phyloP scores from a whole-genome alignment of 2,329 filamentous ascomycete genomes.

The Fusarium nanum region DNA sequence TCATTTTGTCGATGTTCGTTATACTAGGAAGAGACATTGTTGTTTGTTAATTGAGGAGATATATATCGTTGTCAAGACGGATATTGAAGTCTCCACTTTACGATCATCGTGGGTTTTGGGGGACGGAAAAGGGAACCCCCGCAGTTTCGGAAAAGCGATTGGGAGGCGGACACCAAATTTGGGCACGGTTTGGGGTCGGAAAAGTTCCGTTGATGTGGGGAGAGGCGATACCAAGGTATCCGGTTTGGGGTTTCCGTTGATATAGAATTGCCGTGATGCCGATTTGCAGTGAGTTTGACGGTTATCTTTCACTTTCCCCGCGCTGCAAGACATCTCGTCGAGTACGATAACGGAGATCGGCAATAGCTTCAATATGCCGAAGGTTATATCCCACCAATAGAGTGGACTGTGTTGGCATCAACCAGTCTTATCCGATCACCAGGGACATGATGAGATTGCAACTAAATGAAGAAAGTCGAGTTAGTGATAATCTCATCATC shows the following conservation, averaged over 20 bases:
- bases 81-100: constrained; percentile 13
- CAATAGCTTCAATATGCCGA: not conserved
- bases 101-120: not conserved
- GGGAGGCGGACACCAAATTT: not conserved
- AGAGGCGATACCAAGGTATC: constrained; percentile 2
- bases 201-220: constrained; percentile 1
- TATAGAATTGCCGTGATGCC: not conserved
- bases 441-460: not conserved
- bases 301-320: not conserved
- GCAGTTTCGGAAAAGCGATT: constrained; percentile 17
- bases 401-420: accelerated
- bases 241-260: constrained; percentile 10
- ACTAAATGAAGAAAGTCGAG: not conserved
- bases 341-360: not conserved
- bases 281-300: not conserved
- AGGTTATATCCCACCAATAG: not conserved
- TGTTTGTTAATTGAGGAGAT: not conserved
- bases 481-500: not conserved
- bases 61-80: constrained; percentile 12
- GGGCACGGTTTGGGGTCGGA: not conserved
- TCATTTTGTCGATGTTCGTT: constrained; percentile 15
- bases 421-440: not conserved
- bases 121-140: constrained; percentile 25
- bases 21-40: not conserved
- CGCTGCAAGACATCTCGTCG: not conserved